Percentiles rank a stretch among this genome's conserved stretches.
phyloP scores from a whole-genome alignment of 2,329 filamentous ascomycete genomes.

The Neophaeococcomyces mojaviensis region DNA sequence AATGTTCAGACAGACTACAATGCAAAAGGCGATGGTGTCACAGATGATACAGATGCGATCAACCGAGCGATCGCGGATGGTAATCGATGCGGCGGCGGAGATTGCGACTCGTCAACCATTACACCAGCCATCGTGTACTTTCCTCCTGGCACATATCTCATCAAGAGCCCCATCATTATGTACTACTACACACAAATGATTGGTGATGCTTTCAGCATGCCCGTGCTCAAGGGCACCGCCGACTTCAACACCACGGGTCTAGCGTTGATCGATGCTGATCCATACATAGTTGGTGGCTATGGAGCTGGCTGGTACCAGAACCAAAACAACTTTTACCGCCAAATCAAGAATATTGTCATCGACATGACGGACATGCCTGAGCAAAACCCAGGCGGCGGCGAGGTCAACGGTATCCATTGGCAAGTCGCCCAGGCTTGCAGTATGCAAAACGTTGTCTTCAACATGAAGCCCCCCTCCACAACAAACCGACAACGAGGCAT shows the following conservation, averaged over 20 bases:
- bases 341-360: conserved; percentile 74
- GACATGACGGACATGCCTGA: conserved; percentile 60
- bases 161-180: conserved; percentile 71
- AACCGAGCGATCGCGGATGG: conserved; percentile 74
- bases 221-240: conserved; percentile 65
- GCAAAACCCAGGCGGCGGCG: conserved; percentile 21
- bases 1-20: conserved; percentile 67
- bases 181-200: conserved; percentile 92
- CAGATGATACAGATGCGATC: conserved; percentile 84
- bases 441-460: conserved; percentile 72
- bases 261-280: conserved; percentile 81
- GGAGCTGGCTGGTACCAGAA: conserved; percentile 72
- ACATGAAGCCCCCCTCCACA: conserved; percentile 63
- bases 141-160: conserved; percentile 75
- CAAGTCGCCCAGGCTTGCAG: conserved; percentile 78
- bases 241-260: conserved; percentile 62
- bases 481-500: conserved; percentile 66
- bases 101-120: conserved; percentile 77
- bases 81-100: conserved; percentile 65
- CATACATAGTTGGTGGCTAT: conserved; percentile 54
- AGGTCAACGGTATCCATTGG: conserved; percentile 71
- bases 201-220: conserved; percentile 65
- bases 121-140: conserved; percentile 86
- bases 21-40: conserved; percentile 60
- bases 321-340: conserved; percentile 76